Evolutionary conservation across 1,139 yeast genomes (phyloP).

Genomic region (Candida anutae): DNA sequence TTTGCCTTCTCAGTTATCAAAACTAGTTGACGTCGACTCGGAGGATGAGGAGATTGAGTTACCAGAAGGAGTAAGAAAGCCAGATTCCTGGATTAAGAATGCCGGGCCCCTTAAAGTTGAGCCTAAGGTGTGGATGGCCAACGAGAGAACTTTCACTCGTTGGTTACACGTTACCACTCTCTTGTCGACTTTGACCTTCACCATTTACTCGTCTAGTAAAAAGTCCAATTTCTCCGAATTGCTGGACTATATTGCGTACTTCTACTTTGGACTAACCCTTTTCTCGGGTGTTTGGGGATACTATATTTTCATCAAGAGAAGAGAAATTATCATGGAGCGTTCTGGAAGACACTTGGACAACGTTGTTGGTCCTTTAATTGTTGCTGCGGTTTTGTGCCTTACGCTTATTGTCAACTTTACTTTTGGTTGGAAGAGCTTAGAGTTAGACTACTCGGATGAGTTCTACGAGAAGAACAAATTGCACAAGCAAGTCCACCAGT

Average conservation of each 20-base stretch:
- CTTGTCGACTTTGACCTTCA: slow-evolving; percentile 78
- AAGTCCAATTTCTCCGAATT: slow-evolving; percentile 49
- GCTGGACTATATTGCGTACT: slow-evolving; percentile 64
- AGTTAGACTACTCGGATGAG: slow-evolving; percentile 16
- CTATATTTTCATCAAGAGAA: slow-evolving; percentile 61
- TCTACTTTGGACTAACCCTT: slow-evolving; percentile 71
- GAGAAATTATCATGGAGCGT: slow-evolving; percentile 68
- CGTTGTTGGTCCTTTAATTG: slow-evolving; percentile 76
- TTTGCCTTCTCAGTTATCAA: slow-evolving; percentile 26
- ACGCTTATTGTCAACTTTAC: slow-evolving; percentile 69
- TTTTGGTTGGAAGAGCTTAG: slow-evolving; percentile 43
- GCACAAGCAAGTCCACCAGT: slow-evolving; percentile 30
- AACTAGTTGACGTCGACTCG: slow-evolving; percentile 59
- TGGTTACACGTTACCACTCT: slow-evolving; percentile 93
- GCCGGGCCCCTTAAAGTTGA: slow-evolving; percentile 91
- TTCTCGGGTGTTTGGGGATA: slow-evolving; percentile 91
- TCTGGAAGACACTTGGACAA: slow-evolving; percentile 86
- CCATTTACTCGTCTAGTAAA: slow-evolving; percentile 67
- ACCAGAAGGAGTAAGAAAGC: slow-evolving; percentile 86
- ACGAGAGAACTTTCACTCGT: slow-evolving; percentile 92
- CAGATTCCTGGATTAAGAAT: slow-evolving; percentile 70
- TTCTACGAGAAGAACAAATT: slow-evolving; percentile 26
- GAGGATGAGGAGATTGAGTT: slow-evolving; percentile 79
- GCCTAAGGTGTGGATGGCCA: slow-evolving; percentile 97
- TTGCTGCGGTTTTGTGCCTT: slow-evolving; percentile 60